These are phyloP conservation scores for Clonostachys rhizophaga DNA, from an alignment of 2,329 filamentous ascomycete species.

Conservation along the genomic window DNA sequence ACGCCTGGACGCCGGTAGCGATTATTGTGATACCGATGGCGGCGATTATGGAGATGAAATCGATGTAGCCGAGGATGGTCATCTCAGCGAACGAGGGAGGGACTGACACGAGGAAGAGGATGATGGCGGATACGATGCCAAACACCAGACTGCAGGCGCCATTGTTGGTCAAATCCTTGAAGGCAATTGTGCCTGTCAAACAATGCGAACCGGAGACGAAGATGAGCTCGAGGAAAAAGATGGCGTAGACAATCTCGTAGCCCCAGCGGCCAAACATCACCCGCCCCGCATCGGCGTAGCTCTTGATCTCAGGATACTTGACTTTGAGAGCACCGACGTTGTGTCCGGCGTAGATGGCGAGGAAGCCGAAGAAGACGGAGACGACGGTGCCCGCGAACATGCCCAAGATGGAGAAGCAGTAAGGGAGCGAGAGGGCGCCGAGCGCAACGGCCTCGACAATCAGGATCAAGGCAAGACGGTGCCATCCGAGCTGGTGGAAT, in stretches of 20 bases:
- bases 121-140: constrained; percentile 37
- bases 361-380: constrained; percentile 33
- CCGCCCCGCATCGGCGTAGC: constrained; percentile 64
- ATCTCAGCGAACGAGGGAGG: constrained; percentile 43
- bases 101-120: constrained; percentile 38
- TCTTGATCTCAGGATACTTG: constrained; percentile 51
- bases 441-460: constrained; percentile 55
- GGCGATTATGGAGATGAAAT: constrained; percentile 57
- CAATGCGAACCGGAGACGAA: constrained; percentile 71
- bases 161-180: constrained; percentile 59
- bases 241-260: constrained; percentile 56
- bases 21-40: constrained; percentile 66
- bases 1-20: constrained; percentile 47
- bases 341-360: constrained; percentile 42
- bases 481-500: constrained; percentile 51
- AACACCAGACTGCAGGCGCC: constrained; percentile 40
- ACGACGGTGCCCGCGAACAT: constrained; percentile 43
- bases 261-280: constrained; percentile 57
- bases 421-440: constrained; percentile 45
- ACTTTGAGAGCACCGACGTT: constrained; percentile 43
- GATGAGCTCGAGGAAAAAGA: constrained; percentile 59
- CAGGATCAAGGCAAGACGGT: constrained; percentile 48
- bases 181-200: constrained; percentile 64
- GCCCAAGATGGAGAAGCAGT: constrained; percentile 46
- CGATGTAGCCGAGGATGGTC: constrained; percentile 43